Conservation (phyloP, 768 basidiomycete species). For the Brasilioporus rufonigricans region DNA sequence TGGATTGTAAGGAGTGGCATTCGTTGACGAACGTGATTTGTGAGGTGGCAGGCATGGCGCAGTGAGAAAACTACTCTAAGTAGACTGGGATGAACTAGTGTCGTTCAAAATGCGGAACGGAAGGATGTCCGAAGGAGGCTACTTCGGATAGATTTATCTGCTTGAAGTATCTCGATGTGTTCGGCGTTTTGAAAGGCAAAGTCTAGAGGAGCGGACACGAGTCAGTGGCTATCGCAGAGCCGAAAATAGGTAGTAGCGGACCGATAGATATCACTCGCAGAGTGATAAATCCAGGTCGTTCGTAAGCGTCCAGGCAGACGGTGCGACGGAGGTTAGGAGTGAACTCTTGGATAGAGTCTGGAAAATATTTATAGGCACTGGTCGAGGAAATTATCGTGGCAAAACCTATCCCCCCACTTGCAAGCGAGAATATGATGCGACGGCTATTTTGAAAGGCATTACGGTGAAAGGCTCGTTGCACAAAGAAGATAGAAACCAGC, state of each 20-base stretch:
- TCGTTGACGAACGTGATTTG: background rate
- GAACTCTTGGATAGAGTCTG: background rate
- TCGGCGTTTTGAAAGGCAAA: background rate
- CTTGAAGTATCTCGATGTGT: background rate
- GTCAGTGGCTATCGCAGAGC: background rate
- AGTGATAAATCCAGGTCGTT: slow-evolving; percentile 1
- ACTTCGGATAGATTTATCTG: background rate
- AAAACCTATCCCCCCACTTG: background rate
- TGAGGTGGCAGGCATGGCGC: slow-evolving; percentile 7
- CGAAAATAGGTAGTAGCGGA: background rate
- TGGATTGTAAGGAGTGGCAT: slow-evolving; percentile 4
- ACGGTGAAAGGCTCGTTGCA: slow-evolving; percentile 19
- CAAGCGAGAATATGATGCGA: slow-evolving; percentile 6
- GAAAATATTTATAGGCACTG: slow-evolving; percentile 17
- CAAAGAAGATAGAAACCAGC: slow-evolving; percentile 17
- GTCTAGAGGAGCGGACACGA: background rate
- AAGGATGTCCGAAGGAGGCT: background rate
- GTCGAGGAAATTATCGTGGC: background rate
- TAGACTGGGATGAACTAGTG: background rate
- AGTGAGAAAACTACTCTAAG: background rate
- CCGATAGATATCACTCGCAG: slow-evolving; percentile 4
- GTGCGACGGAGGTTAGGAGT: slow-evolving; percentile 1
- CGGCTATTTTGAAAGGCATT: slow-evolving; percentile 15
- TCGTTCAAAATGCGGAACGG: background rate
- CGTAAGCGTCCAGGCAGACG: slow-evolving; percentile 12